Conservation (phyloP, 768 basidiomycete genomes). For the Suillus clintonianus region DNA sequence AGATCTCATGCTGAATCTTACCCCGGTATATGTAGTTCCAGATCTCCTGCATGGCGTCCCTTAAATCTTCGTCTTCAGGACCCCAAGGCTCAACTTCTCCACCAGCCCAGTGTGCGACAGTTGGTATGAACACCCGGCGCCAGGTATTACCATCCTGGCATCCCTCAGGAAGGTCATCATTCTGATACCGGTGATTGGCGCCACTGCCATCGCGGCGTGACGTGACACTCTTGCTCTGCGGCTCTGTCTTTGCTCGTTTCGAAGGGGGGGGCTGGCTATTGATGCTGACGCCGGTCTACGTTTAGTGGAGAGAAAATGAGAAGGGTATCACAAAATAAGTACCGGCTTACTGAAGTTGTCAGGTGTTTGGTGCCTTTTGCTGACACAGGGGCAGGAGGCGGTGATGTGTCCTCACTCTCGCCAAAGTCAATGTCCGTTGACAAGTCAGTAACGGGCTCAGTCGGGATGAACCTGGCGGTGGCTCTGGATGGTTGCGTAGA, state of each 20-base stretch:
- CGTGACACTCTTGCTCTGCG: neutral
- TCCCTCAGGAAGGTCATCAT: neutral
- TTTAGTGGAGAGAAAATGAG: too few species aligned
- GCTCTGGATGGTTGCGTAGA: neutral
- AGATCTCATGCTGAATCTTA: neutral
- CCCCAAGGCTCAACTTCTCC: neutral
- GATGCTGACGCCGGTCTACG: neutral
- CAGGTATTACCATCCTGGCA: neutral
- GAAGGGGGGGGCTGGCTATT: neutral
- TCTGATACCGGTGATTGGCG: neutral
- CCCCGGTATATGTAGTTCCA: neutral
- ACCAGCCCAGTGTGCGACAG: neutral
- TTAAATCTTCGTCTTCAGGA: neutral
- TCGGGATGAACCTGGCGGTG: too few species aligned
- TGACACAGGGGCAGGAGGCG: too few species aligned
- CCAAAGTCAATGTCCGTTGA: too few species aligned
- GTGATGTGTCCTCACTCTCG: too few species aligned
- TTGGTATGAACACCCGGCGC: neutral
- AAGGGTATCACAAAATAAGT: too few species aligned
- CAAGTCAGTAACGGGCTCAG: too few species aligned
- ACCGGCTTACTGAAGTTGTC: too few species aligned
- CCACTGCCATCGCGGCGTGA: neutral
- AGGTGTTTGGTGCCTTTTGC: too few species aligned
- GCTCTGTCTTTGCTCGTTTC: neutral
- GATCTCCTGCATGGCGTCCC: neutral